These are phyloP conservation scores for Hygrophorus pudorinus DNA, from an alignment of 768 basidiomycete genomes.

Conservation along the genomic window DNA sequence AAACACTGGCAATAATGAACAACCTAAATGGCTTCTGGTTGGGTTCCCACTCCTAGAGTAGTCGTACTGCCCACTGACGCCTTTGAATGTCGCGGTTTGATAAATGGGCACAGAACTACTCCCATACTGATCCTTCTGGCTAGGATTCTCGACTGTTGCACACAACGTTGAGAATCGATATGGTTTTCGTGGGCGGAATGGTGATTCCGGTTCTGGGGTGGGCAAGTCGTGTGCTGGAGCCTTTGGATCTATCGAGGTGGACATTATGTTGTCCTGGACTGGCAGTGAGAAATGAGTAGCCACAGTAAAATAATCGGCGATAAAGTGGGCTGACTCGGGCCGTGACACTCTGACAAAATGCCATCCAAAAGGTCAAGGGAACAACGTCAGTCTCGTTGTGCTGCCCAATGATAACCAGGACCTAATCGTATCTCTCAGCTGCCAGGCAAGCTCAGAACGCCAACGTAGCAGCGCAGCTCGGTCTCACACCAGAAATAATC, in stretches of 20 bases:
- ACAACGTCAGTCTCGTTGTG: constrained; percentile 24
- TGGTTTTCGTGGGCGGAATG: constrained; percentile 53
- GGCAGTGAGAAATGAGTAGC: too few species aligned
- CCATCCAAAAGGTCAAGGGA: constrained; percentile 39
- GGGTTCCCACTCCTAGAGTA: constrained; percentile 96
- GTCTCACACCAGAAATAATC: constrained; percentile 53
- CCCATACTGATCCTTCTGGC: constrained; percentile 92
- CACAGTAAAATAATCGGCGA: too few species aligned
- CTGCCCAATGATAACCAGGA: background rate
- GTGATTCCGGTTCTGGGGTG: constrained; percentile 78
- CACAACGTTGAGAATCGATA: constrained; percentile 88
- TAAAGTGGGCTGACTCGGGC: too few species aligned
- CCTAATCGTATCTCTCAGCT: constrained; percentile 18
- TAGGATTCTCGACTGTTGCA: constrained; percentile 86
- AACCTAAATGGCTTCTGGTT: constrained; percentile 89
- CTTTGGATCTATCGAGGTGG: too few species aligned
- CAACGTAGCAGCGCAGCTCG: constrained; percentile 17
- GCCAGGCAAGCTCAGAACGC: constrained; percentile 41
- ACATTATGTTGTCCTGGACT: too few species aligned
- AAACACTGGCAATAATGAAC: constrained; percentile 12
- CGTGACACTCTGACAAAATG: too few species aligned
- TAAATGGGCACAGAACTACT: constrained; percentile 95
- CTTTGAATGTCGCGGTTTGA: constrained; percentile 97
- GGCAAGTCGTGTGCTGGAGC: constrained; percentile 63
- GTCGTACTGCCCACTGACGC: constrained; percentile 80